Evolutionary conservation across 768 basidiomycete species (phyloP).

Genomic region (Boletus sp.): DNA sequence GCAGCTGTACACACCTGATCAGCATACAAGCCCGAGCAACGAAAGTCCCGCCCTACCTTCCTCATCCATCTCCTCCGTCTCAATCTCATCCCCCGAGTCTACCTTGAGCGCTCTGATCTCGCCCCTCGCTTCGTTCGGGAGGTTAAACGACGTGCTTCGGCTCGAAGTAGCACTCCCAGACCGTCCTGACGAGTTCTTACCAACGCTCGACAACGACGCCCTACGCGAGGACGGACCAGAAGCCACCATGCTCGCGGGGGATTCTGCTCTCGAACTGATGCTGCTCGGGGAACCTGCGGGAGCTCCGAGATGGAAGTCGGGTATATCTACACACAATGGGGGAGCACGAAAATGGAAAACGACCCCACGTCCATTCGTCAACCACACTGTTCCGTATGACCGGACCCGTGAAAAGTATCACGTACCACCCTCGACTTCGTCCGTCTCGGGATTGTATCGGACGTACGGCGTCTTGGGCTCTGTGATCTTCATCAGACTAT

Average conservation of each 20-base stretch:
- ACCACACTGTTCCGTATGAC: not conserved
- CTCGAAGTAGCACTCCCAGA: slow-evolving; percentile 65
- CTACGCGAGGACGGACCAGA: slow-evolving; percentile 72
- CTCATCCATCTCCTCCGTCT: slow-evolving; percentile 86
- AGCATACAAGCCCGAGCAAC: not conserved
- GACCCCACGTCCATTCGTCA: not conserved
- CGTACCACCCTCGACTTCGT: slow-evolving; percentile 79
- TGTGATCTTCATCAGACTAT: slow-evolving; percentile 97
- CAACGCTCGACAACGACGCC: slow-evolving; percentile 67
- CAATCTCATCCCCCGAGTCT: slow-evolving; percentile 50
- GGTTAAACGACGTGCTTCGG: slow-evolving; percentile 80
- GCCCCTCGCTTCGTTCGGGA: slow-evolving; percentile 65
- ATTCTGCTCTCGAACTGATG: slow-evolving; percentile 43
- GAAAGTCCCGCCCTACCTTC: slow-evolving; percentile 54
- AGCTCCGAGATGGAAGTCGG: slow-evolving; percentile 61
- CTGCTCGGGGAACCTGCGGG: slow-evolving; percentile 34
- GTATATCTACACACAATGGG: slow-evolving; percentile 62
- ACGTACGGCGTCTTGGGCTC: slow-evolving; percentile 98
- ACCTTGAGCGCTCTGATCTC: slow-evolving; percentile 48
- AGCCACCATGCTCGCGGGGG: slow-evolving; percentile 57
- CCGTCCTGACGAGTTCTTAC: slow-evolving; percentile 50
- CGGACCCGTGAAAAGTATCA: not conserved
- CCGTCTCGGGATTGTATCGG: slow-evolving; percentile 83
- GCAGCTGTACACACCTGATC: slow-evolving; percentile 47
- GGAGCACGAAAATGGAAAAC: not conserved